Base-by-base conservation (phyloP, 1,284 basidiomycete genomes). In the Ganoderma sinense region DNA sequence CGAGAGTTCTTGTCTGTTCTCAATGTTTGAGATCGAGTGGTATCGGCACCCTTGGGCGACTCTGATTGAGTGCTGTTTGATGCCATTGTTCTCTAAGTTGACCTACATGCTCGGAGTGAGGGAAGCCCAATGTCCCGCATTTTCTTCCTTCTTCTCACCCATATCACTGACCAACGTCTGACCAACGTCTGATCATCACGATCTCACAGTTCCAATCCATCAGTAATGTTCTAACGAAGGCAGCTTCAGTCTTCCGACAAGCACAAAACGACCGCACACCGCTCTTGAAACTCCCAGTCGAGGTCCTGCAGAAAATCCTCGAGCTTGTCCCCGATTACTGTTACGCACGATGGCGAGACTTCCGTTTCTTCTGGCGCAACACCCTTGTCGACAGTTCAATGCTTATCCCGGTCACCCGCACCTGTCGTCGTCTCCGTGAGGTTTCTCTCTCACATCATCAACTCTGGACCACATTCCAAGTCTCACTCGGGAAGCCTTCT, bases 351-450 rank as follows among this genome's bases (percentile, higher is more conserved):
- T 56, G 51, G 60, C 0, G 5, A 2, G 14, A n/a, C 20, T 26
- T 56, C 66, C 36, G 14, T 1, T 20, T 33, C 16, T 64, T 64
- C 41, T 68, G 62, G 67, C 18, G 29, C 4, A 59, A 29, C 4
- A n/a, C 33, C 2, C 48, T 33, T 6, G 2, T 26, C 13, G 62
- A 68, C 33, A 59, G 55, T 56, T 58, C n/a, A 1, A 58, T 36
- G 55, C 62, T 68, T 2, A 31, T 60, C 20, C 55, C 67, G 18
- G 41, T 60, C 11, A 29, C 40, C 10, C 48, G 14, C 20, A 65
- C 58, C 13, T 69, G 67, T 23, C 63, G 23, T 33, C 67, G 59
- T 1, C 58, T 69, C 36, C 63, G 67, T 20, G 58, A 65, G n/a
- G 53, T 69, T 0, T 40, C 64, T 2, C 63, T 65, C 26, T 23